These are phyloP conservation scores for Phytopythium ostracodes DNA, from an alignment of 352 stramenopile genomes.

Conservation along the genomic window DNA sequence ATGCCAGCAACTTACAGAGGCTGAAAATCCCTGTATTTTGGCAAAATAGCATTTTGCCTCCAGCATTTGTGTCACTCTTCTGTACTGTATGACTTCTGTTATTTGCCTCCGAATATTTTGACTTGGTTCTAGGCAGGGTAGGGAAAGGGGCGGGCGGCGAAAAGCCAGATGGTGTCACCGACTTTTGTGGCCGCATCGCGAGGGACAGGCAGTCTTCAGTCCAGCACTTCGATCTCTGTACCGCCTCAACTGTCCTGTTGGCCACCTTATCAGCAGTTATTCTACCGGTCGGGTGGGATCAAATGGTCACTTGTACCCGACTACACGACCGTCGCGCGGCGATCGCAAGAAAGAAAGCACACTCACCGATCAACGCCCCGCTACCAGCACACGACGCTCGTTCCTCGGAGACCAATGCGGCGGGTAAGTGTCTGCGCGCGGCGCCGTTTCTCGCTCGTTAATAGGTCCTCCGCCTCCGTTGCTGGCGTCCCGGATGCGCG, in stretches of 20 bases:
- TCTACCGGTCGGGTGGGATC: neutral
- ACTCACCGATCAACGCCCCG: neutral
- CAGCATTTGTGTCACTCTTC: neutral
- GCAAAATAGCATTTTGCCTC: neutral
- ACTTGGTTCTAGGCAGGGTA: neutral
- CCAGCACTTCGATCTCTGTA: neutral
- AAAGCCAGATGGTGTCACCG: slow-evolving; percentile 2
- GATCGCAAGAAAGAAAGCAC: neutral
- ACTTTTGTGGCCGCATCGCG: slow-evolving; percentile 4
- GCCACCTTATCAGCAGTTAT: neutral
- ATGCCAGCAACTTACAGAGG: too few relatives aligned
- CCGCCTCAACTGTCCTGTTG: neutral
- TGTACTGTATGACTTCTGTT: neutral
- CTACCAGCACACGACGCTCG: neutral
- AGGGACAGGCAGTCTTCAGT: neutral
- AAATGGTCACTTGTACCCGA: neutral
- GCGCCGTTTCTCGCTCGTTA: neutral
- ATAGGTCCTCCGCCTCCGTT: neutral
- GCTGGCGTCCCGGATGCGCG: neutral
- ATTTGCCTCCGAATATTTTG: slow-evolving; percentile 3
- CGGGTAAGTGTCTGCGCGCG: slow-evolving; percentile 3
- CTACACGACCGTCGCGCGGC: neutral
- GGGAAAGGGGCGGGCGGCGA: neutral
- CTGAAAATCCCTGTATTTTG: neutral
- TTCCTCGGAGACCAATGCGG: slow-evolving; percentile 2